Evolutionary conservation across 1,284 basidiomycete genomes (phyloP), one percentile per base, ranked within the genome.

Genomic region (Xerocomus amazonicus): DNA sequence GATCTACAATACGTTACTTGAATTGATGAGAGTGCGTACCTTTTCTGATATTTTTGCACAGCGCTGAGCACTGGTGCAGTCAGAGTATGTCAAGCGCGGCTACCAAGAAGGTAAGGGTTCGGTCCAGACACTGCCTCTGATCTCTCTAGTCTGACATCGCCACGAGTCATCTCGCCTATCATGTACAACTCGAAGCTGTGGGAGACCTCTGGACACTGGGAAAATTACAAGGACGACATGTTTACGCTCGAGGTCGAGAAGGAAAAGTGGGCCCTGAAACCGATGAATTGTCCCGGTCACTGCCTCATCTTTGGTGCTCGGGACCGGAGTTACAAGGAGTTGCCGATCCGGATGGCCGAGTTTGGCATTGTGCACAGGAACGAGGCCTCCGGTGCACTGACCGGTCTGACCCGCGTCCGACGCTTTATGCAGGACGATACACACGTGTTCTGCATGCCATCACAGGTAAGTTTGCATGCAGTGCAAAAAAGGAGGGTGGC

Each of bases 231-330:
- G 64, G 95, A 99, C 54, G 95, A 94, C 72, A 99, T 99, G 97
- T 99, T 99, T 74, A 68, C 77, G 36, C 84, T 99, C 48, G 87
- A 92, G 55, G 75, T 98, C 51, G 97, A 99, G 73, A 97, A 99
- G 73, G 95, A 98, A 71, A 81, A 82, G 63, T 97, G 91, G 81
- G 94, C 79, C 1, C 77, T 96, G 52, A 98, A 98, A 73, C 97
- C 97, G 16, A 99, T 99, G 97, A 99, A 99, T 72, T 99, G 97
- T 69, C 97, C 97, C 0, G 96, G 96, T 9, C 97, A 99, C 71
- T 95, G 92, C 69, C 73, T 99, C 53, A 92, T 99, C 65, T 99
- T 99, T 65, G 96, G 93, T 70, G 88, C 91, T 16, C 81, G 92
- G 55, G 96, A 98, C 70, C 84, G 97, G 54, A 90, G 86, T 54